Conservation (phyloP, 2,329 filamentous ascomycete species). For the Berkeleyomyces rouxiae region DNA sequence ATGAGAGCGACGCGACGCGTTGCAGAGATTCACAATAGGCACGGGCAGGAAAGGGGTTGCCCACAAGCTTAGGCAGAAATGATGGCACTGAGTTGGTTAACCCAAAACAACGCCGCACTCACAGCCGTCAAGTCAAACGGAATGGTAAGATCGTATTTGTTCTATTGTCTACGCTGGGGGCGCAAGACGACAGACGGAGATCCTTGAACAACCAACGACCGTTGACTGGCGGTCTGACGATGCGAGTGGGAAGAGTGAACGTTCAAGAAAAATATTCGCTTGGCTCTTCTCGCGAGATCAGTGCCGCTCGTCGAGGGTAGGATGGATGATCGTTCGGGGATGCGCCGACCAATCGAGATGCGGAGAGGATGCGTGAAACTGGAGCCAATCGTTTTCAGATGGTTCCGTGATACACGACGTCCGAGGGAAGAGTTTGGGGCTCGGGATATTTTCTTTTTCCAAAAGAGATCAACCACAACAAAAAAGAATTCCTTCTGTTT, state of each 20-base stretch:
- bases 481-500: not conserved
- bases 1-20: slow-evolving; percentile 18
- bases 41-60: not conserved
- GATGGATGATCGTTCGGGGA: slow-evolving; percentile 11
- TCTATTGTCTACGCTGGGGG: slow-evolving; percentile 13
- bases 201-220: slow-evolving; percentile 13
- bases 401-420: not conserved
- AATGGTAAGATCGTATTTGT: slow-evolving; percentile 13
- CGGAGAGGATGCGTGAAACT: not conserved
- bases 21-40: slow-evolving; percentile 15
- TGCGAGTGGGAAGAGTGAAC: slow-evolving; percentile 14
- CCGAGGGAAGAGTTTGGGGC: not conserved
- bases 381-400: slow-evolving; percentile 9
- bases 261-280: slow-evolving; percentile 11
- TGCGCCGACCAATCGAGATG: slow-evolving; percentile 13
- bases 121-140: slow-evolving; percentile 14
- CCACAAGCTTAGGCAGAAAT: not conserved
- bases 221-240: slow-evolving; percentile 14
- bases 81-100: not conserved
- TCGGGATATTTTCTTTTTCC: not conserved
- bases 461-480: not conserved
- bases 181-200: slow-evolving; percentile 14
- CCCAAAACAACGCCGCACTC: slow-evolving; percentile 11
- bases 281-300: slow-evolving; percentile 15
- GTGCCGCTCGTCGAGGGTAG: slow-evolving; percentile 14